phyloP scores from a whole-genome alignment of 192 early-diverging fungal genomes.

The Rhizoclosmatium globosum region DNA sequence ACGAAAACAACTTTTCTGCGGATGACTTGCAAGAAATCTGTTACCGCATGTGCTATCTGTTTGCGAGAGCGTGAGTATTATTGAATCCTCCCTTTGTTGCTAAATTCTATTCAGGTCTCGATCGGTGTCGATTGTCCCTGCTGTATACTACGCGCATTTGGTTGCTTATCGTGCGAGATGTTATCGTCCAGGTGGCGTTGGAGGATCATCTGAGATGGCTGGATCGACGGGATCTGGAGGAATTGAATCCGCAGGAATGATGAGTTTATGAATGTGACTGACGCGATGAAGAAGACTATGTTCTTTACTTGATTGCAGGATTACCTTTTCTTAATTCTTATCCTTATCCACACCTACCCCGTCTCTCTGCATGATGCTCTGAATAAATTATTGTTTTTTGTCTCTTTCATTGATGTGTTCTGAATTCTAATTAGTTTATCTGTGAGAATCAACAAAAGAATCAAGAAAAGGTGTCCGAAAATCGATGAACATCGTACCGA shows the following conservation, averaged over 20 bases:
- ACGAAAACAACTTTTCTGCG: conserved; percentile 80
- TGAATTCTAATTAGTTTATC: too few relatives aligned
- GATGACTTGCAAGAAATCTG: conserved; percentile 88
- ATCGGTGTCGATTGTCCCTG: conserved; percentile 84
- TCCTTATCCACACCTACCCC: too few relatives aligned
- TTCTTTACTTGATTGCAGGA: conserved; percentile 32
- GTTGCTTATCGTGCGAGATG: conserved; percentile 70
- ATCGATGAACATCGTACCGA: neutral
- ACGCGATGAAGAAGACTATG: conserved; percentile 37
- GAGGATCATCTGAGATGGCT: conserved; percentile 25
- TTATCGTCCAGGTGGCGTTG: conserved; percentile 27
- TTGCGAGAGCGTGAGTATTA: conserved; percentile 61
- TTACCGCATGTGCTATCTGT: conserved; percentile 84
- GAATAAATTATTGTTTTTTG: too few relatives aligned
- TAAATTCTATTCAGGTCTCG: conserved; percentile 57
- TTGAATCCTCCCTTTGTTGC: neutral
- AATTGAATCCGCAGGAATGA: conserved; percentile 31
- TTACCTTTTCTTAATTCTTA: too few relatives aligned
- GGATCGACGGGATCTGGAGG: conserved; percentile 1
- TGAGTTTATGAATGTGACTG: conserved; percentile 33
- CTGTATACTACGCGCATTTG: conserved; percentile 90
- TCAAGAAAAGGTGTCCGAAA: too few relatives aligned
- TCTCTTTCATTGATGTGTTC: too few relatives aligned
- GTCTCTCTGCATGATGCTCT: too few relatives aligned
- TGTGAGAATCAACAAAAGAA: too few relatives aligned